Evolutionary conservation across 2,329 filamentous ascomycete species (phyloP).

Genomic region (Diaporthe eres): DNA sequence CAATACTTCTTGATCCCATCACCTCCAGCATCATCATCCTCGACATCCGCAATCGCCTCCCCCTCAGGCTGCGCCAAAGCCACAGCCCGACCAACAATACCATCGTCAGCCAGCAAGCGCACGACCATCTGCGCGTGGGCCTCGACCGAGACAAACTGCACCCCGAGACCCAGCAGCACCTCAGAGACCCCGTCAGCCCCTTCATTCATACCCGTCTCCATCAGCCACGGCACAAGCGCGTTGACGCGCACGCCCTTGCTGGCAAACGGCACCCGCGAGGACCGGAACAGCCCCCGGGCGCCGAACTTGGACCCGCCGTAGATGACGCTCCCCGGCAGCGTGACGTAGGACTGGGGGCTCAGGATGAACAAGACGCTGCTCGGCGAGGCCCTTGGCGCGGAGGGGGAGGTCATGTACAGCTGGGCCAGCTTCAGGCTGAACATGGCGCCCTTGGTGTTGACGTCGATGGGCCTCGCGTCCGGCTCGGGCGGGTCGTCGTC

Average conservation of each 20-base stretch:
- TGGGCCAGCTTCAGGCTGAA: conserved; percentile 32
- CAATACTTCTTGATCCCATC: conserved; percentile 7
- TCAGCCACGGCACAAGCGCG: conserved; percentile 23
- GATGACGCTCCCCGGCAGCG: conserved; percentile 14
- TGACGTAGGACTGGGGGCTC: conserved; percentile 8
- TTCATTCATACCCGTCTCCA: conserved; percentile 17
- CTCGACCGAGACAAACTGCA: not conserved
- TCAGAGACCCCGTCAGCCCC: not conserved
- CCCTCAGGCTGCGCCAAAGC: not conserved
- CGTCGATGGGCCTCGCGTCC: conserved; percentile 20
- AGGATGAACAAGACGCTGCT: conserved; percentile 23
- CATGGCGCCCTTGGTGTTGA: conserved; percentile 32
- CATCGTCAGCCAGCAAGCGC: not conserved
- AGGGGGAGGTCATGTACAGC: conserved; percentile 8
- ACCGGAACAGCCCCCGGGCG: not conserved
- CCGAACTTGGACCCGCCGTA: conserved; percentile 26
- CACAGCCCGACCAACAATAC: conserved; percentile 6
- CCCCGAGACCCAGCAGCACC: not conserved
- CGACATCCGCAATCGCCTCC: not conserved
- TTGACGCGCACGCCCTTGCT: conserved; percentile 20
- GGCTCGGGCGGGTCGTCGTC: conserved; percentile 29
- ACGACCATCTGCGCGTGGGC: not conserved
- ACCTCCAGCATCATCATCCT: not conserved
- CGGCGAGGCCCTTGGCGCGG: not conserved
- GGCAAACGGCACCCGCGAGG: conserved; percentile 7